Base-by-base conservation (phyloP, 2,329 filamentous ascomycete species). In the Trichoderma pleuroti region DNA sequence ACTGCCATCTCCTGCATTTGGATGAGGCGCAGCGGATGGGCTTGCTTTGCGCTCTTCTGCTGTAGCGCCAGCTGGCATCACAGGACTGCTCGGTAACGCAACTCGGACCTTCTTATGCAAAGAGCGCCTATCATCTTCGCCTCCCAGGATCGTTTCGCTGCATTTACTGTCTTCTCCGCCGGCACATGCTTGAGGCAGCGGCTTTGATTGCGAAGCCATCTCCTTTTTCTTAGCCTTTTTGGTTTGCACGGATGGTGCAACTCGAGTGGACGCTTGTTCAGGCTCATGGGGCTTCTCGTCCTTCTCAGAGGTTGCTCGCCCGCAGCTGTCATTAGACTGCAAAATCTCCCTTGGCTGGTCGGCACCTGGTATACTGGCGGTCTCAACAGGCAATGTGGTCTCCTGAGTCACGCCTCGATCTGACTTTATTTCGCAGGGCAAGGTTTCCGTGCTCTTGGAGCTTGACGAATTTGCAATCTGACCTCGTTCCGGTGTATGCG, bases 151-250 rank as follows among this genome's bases (percentile, higher is more conserved):
- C n/a, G 16, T 21, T 26, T 32, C 42, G 10, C 24, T 32, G 14
- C 36, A 65, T 12, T 21, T 14, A 49, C 72, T 52, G n/a, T 32
- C 18, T 26, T 46, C 26, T n/a, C 46, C 71, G 6, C 67, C 59
- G 34, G 78, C 32, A 0, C 71, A 72, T 57, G 79, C 77, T 52
- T 80, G 79, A 1, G 74, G 74, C 2, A 76, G 74, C 10, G 76
- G 76, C 69, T 81, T 80, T 8, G 76, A 77, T 64, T 78, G 78
- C 7, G 61, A 30, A 54, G 71, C 34, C 30, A 57, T 64, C 30
- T 74, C 72, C 14, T 72, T 39, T 4, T 49, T 3, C 5, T 49
- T 4, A 14, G 39, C 2, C 39, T 66, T 34, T n/a, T 52, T n/a
- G 8, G 46, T 46, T 24, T 61, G 5, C n/a, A 46, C 14, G 56